Evolutionary conservation across 164 flowering plant species (phyloP), one percentile per base, ranked within the genome.

Genomic region (Saururus chinensis): DNA sequence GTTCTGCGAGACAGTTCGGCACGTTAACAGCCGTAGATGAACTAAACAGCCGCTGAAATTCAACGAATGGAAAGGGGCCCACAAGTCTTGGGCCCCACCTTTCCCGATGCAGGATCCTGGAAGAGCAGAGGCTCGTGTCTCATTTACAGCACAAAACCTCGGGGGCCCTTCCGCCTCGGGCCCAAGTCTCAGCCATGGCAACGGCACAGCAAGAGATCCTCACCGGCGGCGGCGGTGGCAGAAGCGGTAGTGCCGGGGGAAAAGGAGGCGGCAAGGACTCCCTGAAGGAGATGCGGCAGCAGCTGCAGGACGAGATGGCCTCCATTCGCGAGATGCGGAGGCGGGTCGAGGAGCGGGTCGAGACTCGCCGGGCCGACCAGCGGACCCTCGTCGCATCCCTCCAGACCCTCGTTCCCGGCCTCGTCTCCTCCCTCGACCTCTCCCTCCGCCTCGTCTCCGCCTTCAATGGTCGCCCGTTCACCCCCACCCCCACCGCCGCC

Each of bases 351-450:
- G 60, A 81, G 25, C 85, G 95, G 5, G 84, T 83, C 4, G 80
- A 78, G 16, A 56, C 74, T 35, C 75, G 73, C 55, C 83, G 73
- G 53, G 59, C 56, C 7, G 65, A 78, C 51, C 97, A 93, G 51
- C 69, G 74, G 11, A 79, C 85, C 60, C 82, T 85, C 56, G 77
- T 93, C 30, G 64, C 88, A 19, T 88, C 97, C 55, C 80, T 93
- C 24, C 95, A 82, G 74, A 37, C 74, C 74, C 60, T 83, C 23
- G 79, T 86, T 51, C 97, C 99, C n/a, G 72, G 83, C 73, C 68
- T 90, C 59, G 89, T 90, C 59, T 79, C 92, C 45, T 82, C 89
- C 20, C 79, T 93, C 60, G 95, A 93, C 60, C 84, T 88, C 63
- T 85, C 97, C 40, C 88, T 88, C 63, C 71, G 74, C 53, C 70